Base-by-base conservation (phyloP, 257 asterid species). In the Petunia secreta region DNA sequence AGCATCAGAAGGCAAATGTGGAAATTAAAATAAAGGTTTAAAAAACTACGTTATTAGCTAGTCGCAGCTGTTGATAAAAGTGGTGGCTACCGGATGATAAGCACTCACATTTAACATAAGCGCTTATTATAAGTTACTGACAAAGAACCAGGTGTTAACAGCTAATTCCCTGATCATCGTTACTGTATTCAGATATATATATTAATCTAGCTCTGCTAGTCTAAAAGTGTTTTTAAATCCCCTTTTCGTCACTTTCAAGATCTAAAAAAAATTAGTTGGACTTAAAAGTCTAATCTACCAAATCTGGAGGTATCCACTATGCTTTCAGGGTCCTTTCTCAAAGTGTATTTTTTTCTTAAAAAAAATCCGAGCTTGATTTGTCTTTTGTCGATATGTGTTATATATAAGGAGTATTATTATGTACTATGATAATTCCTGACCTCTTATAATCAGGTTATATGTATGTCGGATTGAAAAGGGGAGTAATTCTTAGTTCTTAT, bases 11-110 rank as follows among this genome's bases (percentile, higher is more conserved):
- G 57, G 44, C 75, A 43, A 67, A 37, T 59, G 44, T 62, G 58
- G 65, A 36, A 8, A 25, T 25, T 25, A 25, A 37, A 25, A 54
- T 38, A 59, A 66, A 43, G 76, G 41, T 41, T 53, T 3, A 46
- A 64, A 52, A 34, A 77, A 25, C 25, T 25, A 25, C 25, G 25
- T 9, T 16, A 15, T 60, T 25, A 25, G 14, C 79, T 82, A 58
- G 57, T 78, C n/a, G 55, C 38, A 69, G 69, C 48, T 25, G 25
- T 52, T 53, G 16, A 14, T 5, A 2, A 79, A 59, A 40, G 41
- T 66, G 81, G 85, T 84, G 88, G 85, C 8, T 65, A 83, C 73
- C 88, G 84, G 88, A 54, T 82, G 88, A 85, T 85, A 82, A 83
- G 82, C 85, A 63, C 73, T 57, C 39, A 59, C 34, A 50, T 1